phyloP scores from a whole-genome alignment of 179 eudicot species.

The Silene noctiflora region DNA sequence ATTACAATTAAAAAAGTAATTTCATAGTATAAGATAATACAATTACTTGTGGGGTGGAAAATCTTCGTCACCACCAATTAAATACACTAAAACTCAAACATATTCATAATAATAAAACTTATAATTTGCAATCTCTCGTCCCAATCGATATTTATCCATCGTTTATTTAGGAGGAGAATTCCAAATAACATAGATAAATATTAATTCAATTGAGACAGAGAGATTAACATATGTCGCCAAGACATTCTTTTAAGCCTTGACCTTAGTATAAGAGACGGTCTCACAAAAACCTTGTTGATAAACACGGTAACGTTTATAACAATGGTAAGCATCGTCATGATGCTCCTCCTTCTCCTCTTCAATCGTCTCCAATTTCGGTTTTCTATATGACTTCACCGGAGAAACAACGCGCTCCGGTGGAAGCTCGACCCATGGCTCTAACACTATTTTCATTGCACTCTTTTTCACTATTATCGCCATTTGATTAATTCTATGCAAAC shows the following conservation, averaged over 20 bases:
- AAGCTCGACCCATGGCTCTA: slow-evolving; percentile 5
- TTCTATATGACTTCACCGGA: not conserved
- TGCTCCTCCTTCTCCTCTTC: not conserved
- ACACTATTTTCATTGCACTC: not conserved
- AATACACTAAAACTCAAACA: no score
- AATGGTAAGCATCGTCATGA: not conserved
- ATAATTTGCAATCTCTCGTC: no score
- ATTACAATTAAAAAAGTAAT: no score
- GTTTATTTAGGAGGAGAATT: no score
- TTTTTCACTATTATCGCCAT: slow-evolving; percentile 1
- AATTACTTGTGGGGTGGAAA: no score
- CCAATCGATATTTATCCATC: no score
- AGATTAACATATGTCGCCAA: no score
- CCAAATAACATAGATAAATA: no score
- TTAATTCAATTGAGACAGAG: no score
- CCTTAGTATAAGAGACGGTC: not conserved
- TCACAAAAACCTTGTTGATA: not conserved
- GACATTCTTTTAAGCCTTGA: not conserved
- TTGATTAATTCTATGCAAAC: not conserved
- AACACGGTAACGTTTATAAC: not conserved
- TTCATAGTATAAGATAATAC: no score
- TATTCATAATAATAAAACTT: no score
- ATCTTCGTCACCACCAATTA: no score
- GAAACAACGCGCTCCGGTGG: not conserved
- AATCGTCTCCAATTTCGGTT: slow-evolving; percentile 1